Evolutionary conservation across 129 eudicot species (phyloP).

Genomic region (Pseudognaphalium luteoalbum): DNA sequence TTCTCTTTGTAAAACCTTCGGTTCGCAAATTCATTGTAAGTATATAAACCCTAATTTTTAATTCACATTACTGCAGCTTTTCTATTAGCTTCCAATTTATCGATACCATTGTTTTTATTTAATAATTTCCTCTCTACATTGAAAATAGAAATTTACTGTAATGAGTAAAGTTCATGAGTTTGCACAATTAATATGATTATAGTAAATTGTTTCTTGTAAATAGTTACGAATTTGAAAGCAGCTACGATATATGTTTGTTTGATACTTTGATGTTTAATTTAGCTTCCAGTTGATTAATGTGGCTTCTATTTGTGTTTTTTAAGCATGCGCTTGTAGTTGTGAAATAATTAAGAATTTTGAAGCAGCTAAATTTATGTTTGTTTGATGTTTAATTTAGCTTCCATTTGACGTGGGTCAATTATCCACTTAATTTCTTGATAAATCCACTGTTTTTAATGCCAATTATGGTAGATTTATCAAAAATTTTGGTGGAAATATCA

Average conservation of each 20-base stretch:
- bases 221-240: not conserved
- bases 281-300: not conserved
- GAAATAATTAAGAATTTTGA: not conserved
- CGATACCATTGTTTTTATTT: not conserved
- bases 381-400: conserved; percentile 21
- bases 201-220: not conserved
- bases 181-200: conserved; percentile 13
- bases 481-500: not conserved
- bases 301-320: not conserved
- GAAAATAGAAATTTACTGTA: not conserved
- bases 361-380: not conserved
- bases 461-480: no score
- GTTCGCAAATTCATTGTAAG: conserved; percentile 12
- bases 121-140: not conserved
- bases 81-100: not conserved
- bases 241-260: not conserved
- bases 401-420: not conserved
- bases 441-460: not conserved
- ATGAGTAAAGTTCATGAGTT: not conserved
- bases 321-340: not conserved
- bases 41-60: conserved; percentile 14
- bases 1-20: conserved; percentile 2
- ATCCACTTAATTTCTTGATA: no score
- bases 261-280: not conserved
- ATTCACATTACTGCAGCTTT: not conserved